Conservation (phyloP, 1,284 basidiomycete genomes). For the Marasmius fiardii region DNA sequence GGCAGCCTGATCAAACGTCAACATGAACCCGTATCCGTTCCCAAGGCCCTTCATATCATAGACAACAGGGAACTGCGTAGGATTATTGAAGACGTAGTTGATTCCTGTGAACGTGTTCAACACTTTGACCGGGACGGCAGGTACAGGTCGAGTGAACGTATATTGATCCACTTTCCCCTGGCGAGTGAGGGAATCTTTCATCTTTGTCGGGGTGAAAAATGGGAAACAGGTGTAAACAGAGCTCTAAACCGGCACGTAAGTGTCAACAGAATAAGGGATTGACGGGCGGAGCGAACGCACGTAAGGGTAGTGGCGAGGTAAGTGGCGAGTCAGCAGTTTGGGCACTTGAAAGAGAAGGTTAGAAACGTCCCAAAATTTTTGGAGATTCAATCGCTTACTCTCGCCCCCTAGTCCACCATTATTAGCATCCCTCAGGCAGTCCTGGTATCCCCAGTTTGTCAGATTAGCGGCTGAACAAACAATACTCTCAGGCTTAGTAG, state of each 20-base stretch:
- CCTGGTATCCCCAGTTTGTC: constrained; percentile 47
- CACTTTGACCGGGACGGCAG: constrained; percentile 30
- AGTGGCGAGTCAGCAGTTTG: constrained; percentile 42
- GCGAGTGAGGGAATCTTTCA: constrained; percentile 37
- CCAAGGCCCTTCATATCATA: constrained; percentile 26
- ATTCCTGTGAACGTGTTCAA: constrained; percentile 42
- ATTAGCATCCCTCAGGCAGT: constrained; percentile 36
- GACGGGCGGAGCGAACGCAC: neutral
- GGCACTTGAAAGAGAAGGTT: constrained; percentile 27
- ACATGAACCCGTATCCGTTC: constrained; percentile 28
- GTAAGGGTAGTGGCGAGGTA: constrained; percentile 45
- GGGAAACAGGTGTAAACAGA: constrained; percentile 47
- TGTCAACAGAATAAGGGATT: no score
- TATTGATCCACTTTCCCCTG: constrained; percentile 40
- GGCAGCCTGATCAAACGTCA: constrained; percentile 26
- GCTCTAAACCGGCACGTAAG: constrained; percentile 27
- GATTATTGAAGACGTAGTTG: constrained; percentile 37
- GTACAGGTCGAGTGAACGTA: constrained; percentile 35
- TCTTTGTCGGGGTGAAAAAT: constrained; percentile 48
- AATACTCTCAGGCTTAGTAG: neutral
- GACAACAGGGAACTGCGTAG: constrained; percentile 32
- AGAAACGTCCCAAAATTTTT: neutral
- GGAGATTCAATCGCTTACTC: constrained; percentile 18
- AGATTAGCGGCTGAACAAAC: constrained; percentile 36
- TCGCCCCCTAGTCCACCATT: constrained; percentile 33